Base-by-base conservation (phyloP, 2,329 filamentous ascomycete species). In the Amauroascus verrucosus region DNA sequence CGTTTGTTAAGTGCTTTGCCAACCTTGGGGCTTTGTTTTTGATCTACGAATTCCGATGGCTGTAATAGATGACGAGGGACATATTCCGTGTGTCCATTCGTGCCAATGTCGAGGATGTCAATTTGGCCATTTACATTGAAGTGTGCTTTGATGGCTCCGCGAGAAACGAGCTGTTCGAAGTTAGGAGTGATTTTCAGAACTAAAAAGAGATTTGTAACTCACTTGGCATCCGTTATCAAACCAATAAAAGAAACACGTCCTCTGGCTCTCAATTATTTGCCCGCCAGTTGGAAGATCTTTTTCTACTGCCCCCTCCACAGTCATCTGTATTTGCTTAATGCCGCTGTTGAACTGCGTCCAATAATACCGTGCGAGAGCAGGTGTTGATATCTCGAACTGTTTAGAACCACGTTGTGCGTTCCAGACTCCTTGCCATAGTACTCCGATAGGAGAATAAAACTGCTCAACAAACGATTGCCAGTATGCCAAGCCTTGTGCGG, bases 341-440 rank as follows among this genome's bases (percentile, higher is more conserved):
- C 89, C 90, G 56, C 88, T 91, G 54, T 85, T 84, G 65, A 93
- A 96, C 63, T 95, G 85, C 0, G 88, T 90, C 62, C 86, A 82
- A 66, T 95, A 96, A 68, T 93, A 97, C 63, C 91, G 83, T 32
- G 91, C 82, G 44, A 98, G 76, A 0, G 86, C 86, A 2, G 89
- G 81, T 55, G 81, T 87, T 2, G 84, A 80, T 47, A 97, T 88
- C 66, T 96, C 90, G 63, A 90, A 96, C 62, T 85, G 82, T 72
- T 94, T 96, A 53, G 84, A 75, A 43, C 83, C 80, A 54, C 72
- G 72, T 18, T 79, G 75, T 3, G 66, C 62, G 24, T 72, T 70
- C 59, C 69, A 77, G 14, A 94, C 74, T 2, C 82, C 79, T 61
- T 91, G 82, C 40, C 89, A 81, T 63, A 95, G 84, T 7, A 88